These are phyloP conservation scores for Penicillium sp. DNA, from an alignment of 2,329 filamentous ascomycete species.

Conservation along the genomic window DNA sequence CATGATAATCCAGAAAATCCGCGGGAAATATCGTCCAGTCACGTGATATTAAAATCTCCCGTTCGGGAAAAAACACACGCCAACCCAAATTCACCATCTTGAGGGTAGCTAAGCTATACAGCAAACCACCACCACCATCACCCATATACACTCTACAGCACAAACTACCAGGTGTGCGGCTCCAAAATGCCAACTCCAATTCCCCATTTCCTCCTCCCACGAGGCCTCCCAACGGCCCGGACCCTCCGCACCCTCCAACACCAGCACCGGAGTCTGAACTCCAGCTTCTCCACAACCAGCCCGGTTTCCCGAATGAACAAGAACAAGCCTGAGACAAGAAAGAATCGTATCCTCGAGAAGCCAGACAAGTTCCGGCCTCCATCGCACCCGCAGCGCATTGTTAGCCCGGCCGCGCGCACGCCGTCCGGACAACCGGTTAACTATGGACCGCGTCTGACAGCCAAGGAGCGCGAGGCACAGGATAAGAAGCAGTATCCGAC, in stretches of 20 bases:
- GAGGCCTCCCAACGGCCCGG: constrained; percentile 43
- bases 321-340: constrained; percentile 36
- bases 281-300: constrained; percentile 25
- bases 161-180: neutral
- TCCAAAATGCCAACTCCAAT: constrained; percentile 40
- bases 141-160: neutral
- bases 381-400: constrained; percentile 73
- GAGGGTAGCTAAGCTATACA: too few relatives aligned
- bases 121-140: too few relatives aligned
- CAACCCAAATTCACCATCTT: neutral
- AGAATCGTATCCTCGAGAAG: constrained; percentile 75
- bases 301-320: constrained; percentile 11
- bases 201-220: constrained; percentile 67
- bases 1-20: neutral
- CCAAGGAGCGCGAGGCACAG: constrained; percentile 66
- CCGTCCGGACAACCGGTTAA: constrained; percentile 53
- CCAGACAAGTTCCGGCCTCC: constrained; percentile 88
- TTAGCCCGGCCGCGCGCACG: constrained; percentile 34
- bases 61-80: neutral
- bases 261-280: neutral
- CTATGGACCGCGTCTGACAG: constrained; percentile 71
- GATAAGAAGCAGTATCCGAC: constrained; percentile 75
- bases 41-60: neutral
- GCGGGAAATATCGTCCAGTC: neutral
- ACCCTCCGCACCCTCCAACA: constrained; percentile 29